A percentile compares a stretch with the other conserved stretches of the same genome.
Conservation (phyloP, 768 basidiomycete genomes). For the Agaricus sinodeliciosus region DNA sequence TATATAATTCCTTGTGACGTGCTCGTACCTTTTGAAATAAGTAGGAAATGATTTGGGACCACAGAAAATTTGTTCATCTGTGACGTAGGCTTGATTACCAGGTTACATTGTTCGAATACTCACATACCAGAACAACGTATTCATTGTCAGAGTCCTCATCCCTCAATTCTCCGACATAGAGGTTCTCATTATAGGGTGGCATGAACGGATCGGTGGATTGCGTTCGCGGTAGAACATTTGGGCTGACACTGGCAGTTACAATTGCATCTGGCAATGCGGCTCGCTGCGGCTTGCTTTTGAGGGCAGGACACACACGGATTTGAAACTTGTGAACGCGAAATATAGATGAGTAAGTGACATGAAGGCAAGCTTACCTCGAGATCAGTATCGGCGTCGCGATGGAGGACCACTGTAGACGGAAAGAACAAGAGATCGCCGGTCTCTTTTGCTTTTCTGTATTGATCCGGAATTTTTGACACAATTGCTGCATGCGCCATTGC, state of each 20-base stretch:
- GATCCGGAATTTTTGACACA: constrained; percentile 44
- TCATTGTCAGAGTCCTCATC: constrained; percentile 51
- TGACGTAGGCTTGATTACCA: background rate
- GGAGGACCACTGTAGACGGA: constrained; percentile 59
- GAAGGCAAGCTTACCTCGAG: constrained; percentile 45
- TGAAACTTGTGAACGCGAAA: constrained; percentile 54
- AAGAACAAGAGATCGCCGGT: constrained; percentile 74
- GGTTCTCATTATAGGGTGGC: constrained; percentile 76
- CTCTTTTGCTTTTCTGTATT: constrained; percentile 50
- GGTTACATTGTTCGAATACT: background rate
- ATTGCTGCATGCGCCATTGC: constrained; percentile 41
- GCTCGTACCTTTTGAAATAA: constrained; percentile 72
- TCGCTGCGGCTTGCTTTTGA: constrained; percentile 71
- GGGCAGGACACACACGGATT: constrained; percentile 77
- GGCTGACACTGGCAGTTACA: too few relatives aligned
- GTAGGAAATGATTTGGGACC: constrained; percentile 78
- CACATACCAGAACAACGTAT: constrained; percentile 67
- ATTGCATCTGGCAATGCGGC: constrained; percentile 21
- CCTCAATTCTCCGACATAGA: constrained; percentile 70
- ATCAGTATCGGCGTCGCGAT: constrained; percentile 43
- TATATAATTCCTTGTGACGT: background rate
- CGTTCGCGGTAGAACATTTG: constrained; percentile 14
- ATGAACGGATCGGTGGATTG: constrained; percentile 61
- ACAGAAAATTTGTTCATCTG: constrained; percentile 87
- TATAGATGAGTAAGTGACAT: background rate